Evolutionary conservation across 2,329 filamentous ascomycete genomes (phyloP).

Genomic region (Botrytis fabae): DNA sequence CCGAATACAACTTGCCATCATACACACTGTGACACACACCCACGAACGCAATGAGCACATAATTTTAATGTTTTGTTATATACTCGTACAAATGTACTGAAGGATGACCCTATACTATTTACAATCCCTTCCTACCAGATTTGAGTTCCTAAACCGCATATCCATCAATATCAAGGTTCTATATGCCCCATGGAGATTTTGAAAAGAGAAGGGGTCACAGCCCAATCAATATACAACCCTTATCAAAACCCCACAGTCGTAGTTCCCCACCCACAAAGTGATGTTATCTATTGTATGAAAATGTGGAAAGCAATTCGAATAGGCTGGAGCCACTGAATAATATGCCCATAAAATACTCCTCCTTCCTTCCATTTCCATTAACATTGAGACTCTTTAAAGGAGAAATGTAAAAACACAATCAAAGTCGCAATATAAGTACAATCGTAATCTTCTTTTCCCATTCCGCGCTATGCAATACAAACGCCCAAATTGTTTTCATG

Average conservation of each 20-base stretch:
- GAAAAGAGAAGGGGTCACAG: slow-evolving; percentile 17
- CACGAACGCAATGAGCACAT: neutral
- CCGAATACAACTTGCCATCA: neutral
- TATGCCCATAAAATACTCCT: slow-evolving; percentile 1
- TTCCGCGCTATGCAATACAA: slow-evolving; percentile 16
- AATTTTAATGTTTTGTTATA: neutral
- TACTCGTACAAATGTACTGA: neutral
- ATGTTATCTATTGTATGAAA: neutral
- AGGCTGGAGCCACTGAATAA: neutral
- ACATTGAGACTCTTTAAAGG: neutral
- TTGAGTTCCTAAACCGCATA: neutral
- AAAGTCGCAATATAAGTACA: neutral
- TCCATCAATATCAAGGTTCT: slow-evolving; percentile 11
- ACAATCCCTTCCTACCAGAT: slow-evolving; percentile 6
- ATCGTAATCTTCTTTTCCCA: slow-evolving; percentile 14
- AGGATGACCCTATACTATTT: neutral
- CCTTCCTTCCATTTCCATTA: neutral
- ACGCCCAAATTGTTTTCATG: slow-evolving; percentile 13
- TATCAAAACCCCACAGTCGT: slow-evolving; percentile 11
- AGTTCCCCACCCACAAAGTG: slow-evolving; percentile 17
- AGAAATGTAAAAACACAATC: neutral
- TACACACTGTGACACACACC: neutral
- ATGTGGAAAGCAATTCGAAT: neutral
- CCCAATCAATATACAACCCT: slow-evolving; percentile 11
- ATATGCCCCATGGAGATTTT: slow-evolving; percentile 5